Percentiles rank a stretch among this genome's conserved stretches.
Evolutionary conservation across 2,329 filamentous ascomycete genomes (phyloP).

Genomic region (Grosmannia clavigera): DNA sequence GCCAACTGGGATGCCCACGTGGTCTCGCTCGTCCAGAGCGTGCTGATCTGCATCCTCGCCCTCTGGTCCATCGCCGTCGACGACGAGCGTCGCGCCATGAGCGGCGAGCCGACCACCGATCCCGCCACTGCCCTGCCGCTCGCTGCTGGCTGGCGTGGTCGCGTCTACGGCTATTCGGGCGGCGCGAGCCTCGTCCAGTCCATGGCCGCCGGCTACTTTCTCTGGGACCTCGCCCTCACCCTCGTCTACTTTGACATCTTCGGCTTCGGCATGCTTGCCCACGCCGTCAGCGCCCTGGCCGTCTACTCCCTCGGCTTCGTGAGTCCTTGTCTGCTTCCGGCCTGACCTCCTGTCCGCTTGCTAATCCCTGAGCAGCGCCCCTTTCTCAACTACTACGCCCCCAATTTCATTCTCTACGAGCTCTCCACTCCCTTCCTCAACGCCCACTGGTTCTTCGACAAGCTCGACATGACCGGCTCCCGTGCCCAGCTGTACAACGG

Average conservation of each 20-base stretch:
- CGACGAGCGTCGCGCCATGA: constrained; percentile 53
- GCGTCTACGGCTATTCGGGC: constrained; percentile 69
- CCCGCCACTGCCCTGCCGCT: neutral
- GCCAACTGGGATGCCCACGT: constrained; percentile 81
- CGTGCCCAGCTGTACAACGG: constrained; percentile 66
- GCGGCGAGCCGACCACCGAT: constrained; percentile 13
- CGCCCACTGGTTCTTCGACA: constrained; percentile 87
- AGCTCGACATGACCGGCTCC: constrained; percentile 67
- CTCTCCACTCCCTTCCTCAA: constrained; percentile 77
- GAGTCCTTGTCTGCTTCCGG: constrained; percentile 23
- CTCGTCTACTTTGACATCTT: constrained; percentile 57
- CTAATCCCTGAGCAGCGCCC: constrained; percentile 47
- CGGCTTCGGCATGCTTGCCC: constrained; percentile 62
- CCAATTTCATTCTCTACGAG: constrained; percentile 77
- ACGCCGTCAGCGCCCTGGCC: constrained; percentile 59
- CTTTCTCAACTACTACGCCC: constrained; percentile 73
- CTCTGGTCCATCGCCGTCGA: constrained; percentile 61
- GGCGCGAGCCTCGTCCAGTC: constrained; percentile 61
- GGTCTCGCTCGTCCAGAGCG: constrained; percentile 69
- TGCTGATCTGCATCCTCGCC: constrained; percentile 59
- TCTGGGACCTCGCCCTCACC: constrained; percentile 70
- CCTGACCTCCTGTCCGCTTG: too few relatives aligned
- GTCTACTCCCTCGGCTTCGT: constrained; percentile 74
- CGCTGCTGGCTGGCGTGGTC: constrained; percentile 37
- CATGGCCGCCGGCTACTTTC: constrained; percentile 68